A percentile compares a stretch with the other conserved stretches of the same genome.
Evolutionary conservation across 208 protist species (phyloP).

Genomic region (Leishmania amazonensis): DNA sequence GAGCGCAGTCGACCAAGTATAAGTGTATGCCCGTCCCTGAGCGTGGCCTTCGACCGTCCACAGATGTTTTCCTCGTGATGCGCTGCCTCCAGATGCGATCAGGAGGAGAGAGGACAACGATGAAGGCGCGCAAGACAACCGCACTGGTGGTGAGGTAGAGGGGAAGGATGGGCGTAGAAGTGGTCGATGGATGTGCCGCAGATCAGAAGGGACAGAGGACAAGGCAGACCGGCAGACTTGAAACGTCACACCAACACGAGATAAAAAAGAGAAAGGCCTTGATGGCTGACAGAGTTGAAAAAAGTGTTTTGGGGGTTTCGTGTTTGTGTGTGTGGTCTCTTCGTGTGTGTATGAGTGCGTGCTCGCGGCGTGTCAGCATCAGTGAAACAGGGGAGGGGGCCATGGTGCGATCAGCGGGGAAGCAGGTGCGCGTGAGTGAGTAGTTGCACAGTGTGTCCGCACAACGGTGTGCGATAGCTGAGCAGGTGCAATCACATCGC

Average conservation of each 20-base stretch:
- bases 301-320: neutral
- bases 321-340: neutral
- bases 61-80: neutral
- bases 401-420: too few species aligned
- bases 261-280: neutral
- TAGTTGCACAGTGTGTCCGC: neutral
- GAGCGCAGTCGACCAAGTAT: neutral
- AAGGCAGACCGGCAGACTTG: too few species aligned
- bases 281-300: neutral
- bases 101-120: neutral
- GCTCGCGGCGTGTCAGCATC: neutral
- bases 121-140: neutral
- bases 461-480: neutral
- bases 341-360: neutral
- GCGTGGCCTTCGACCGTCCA: neutral
- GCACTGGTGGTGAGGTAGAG: too few species aligned
- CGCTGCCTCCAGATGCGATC: neutral
- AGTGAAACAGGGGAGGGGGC: neutral
- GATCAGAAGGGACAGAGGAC: too few species aligned
- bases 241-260: neutral
- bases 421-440: neutral
- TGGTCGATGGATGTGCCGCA: neutral
- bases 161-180: neutral
- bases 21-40: neutral
- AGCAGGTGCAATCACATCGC: neutral